Evolutionary conservation across 75 land plant genomes (phyloP), one percentile per base, ranked within the genome.

Genomic region (Isoetes taiwanensis): DNA sequence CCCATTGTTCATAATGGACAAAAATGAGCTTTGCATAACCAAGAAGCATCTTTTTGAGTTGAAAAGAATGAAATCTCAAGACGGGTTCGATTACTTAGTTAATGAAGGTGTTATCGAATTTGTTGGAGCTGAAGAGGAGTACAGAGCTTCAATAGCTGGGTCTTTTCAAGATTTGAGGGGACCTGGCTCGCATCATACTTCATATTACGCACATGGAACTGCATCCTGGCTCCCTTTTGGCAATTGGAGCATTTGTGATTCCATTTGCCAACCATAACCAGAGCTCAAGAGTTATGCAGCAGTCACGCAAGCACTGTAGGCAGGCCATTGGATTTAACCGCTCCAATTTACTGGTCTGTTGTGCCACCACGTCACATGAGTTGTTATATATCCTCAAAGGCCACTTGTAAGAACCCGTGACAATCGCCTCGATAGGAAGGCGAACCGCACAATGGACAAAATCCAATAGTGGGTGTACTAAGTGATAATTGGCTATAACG

Each of bases 201-300:
- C n/a, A 68, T 10, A 85, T 74, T 41, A 81, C 85, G 3, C 97
- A 91, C 34, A 76, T 77, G 61, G 97, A 91, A 55, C 61, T 91
- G 16, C 85, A 91, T 54, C 75, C 69, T 34, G 79, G 89, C n/a
- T 87, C 75, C 46, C 52, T 91, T 38, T 59, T 91, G 23, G 95
- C 85, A 21, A 43, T 91, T 17, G 79, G 95, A 35, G 85, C 90
- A 59, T 69, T 80, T 28, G 43, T 87, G 25, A 84, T 91, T 41
- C 97, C 97, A 21, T 91, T 83, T 71, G 78, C 84, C 9, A 84
- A 91, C 63, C 97, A 81, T 62, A 85, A 91, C 52, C 81, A 76
- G 56, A 81, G 80, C 9, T 78, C 77, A 26, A 68, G 97, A 40
- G 72, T 72, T 26, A 74, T 86, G 0, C 76, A 69, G 46, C 93